Conservation (phyloP, 2,329 filamentous ascomycete species). For the Trichoderma atroviride region DNA sequence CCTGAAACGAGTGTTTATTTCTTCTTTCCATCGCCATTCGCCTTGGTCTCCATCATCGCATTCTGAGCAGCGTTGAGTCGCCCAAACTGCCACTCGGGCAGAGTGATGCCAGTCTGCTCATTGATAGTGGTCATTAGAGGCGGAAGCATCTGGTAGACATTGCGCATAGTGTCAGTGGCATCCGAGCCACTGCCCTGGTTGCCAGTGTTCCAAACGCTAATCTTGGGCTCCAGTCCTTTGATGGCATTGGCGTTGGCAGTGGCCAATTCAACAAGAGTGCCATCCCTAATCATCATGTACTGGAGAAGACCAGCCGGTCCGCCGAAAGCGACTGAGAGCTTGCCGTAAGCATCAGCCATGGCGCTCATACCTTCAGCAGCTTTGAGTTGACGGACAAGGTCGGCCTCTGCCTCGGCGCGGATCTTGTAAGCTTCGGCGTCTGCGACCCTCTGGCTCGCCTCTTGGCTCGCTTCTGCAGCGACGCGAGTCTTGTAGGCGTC, state of each 20-base stretch:
- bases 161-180: slow-evolving; percentile 66
- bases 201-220: slow-evolving; percentile 83
- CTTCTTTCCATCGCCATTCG: slow-evolving; percentile 11
- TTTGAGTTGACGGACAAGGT: slow-evolving; percentile 63
- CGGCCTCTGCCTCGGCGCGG: slow-evolving; percentile 60
- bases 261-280: slow-evolving; percentile 76
- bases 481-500: slow-evolving; percentile 57
- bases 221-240: slow-evolving; percentile 80
- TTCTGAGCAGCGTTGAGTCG: slow-evolving; percentile 42
- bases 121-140: slow-evolving; percentile 84
- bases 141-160: slow-evolving; percentile 82
- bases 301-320: slow-evolving; percentile 78
- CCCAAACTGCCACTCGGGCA: slow-evolving; percentile 76
- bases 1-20: not conserved
- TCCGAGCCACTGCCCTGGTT: slow-evolving; percentile 47
- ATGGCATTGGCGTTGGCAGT: slow-evolving; percentile 77
- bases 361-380: slow-evolving; percentile 77
- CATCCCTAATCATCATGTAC: slow-evolving; percentile 86
- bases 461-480: slow-evolving; percentile 59
- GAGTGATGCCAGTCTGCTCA: slow-evolving; percentile 81
- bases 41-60: slow-evolving; percentile 36
- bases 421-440: slow-evolving; percentile 51
- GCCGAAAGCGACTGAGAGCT: slow-evolving; percentile 72
- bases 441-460: slow-evolving; percentile 56
- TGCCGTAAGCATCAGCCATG: slow-evolving; percentile 79